phyloP scores from a whole-genome alignment of 768 basidiomycete species.

The Tylopilus plumbeoviolaceoides region DNA sequence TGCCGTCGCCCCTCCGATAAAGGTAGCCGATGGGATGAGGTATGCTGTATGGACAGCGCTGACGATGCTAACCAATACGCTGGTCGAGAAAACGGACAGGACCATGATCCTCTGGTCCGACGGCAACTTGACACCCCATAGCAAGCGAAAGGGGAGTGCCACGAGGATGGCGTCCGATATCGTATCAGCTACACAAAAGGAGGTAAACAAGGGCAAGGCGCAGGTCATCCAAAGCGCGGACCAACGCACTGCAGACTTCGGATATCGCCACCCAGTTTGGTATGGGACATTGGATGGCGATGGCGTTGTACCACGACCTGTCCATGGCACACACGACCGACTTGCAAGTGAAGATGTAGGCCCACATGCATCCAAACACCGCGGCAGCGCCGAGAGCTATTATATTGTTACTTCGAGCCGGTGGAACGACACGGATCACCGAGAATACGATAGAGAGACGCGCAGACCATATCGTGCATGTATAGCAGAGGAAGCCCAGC shows the following conservation, averaged over 20 bases:
- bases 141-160: conserved; percentile 41
- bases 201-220: background rate
- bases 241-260: conserved; percentile 48
- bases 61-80: conserved; percentile 45
- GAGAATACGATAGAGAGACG: conserved; percentile 26
- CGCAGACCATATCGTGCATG: conserved; percentile 26
- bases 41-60: conserved; percentile 40
- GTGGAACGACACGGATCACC: conserved; percentile 23
- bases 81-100: conserved; percentile 47
- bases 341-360: conserved; percentile 16
- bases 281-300: conserved; percentile 40
- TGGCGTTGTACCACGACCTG: conserved; percentile 35
- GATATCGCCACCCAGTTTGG: conserved; percentile 45
- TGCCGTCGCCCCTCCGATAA: conserved; percentile 25
- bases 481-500: conserved; percentile 18
- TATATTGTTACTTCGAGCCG: conserved; percentile 4
- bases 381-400: background rate
- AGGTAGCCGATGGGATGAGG: conserved; percentile 31
- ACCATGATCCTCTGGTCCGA: conserved; percentile 40
- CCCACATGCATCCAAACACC: conserved; percentile 18
- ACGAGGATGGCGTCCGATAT: conserved; percentile 45
- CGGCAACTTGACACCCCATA: conserved; percentile 41
- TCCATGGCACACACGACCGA: conserved; percentile 40
- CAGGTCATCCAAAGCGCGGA: background rate
- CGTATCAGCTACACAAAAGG: conserved; percentile 37